Percentiles rank a stretch among this genome's conserved stretches.
phyloP scores from a whole-genome alignment of 2,329 filamentous ascomycete species.

The Diplodia sapinea region DNA sequence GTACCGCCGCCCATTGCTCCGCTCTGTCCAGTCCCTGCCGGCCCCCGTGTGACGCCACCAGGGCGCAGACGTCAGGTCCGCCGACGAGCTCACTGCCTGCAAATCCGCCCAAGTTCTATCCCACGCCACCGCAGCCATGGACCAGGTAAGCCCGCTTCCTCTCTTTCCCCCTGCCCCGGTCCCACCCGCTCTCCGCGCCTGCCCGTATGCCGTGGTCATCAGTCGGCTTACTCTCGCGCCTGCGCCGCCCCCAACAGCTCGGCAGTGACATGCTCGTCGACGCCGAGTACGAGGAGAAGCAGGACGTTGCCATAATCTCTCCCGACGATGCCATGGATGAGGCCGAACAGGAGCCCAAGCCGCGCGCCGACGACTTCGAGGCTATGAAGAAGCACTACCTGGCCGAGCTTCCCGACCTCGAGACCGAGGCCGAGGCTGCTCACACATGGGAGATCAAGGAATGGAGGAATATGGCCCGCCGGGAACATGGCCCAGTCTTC shows the following conservation, averaged over 20 bases:
- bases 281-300: conserved; percentile 66
- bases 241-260: conserved; percentile 50
- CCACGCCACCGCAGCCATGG: conserved; percentile 40
- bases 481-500: conserved; percentile 87
- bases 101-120: conserved; percentile 23
- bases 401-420: conserved; percentile 77
- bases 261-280: conserved; percentile 69
- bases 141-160: conserved; percentile 44
- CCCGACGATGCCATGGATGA: conserved; percentile 63
- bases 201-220: conserved; percentile 10
- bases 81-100: conserved; percentile 18
- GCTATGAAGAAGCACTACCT: conserved; percentile 84
- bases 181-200: not conserved
- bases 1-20: conserved; percentile 17
- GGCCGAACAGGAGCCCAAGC: conserved; percentile 59
- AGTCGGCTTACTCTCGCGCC: conserved; percentile 26
- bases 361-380: conserved; percentile 69
- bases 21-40: conserved; percentile 13
- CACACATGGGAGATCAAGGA: conserved; percentile 87
- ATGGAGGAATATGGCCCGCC: conserved; percentile 77
- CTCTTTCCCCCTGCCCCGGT: conserved; percentile 33
- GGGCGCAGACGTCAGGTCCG: conserved; percentile 21
- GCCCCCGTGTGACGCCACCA: conserved; percentile 15
- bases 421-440: conserved; percentile 75
- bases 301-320: conserved; percentile 66